phyloP scores from a whole-genome alignment of 805 yeast genomes.

The Osmozyma mogii region DNA sequence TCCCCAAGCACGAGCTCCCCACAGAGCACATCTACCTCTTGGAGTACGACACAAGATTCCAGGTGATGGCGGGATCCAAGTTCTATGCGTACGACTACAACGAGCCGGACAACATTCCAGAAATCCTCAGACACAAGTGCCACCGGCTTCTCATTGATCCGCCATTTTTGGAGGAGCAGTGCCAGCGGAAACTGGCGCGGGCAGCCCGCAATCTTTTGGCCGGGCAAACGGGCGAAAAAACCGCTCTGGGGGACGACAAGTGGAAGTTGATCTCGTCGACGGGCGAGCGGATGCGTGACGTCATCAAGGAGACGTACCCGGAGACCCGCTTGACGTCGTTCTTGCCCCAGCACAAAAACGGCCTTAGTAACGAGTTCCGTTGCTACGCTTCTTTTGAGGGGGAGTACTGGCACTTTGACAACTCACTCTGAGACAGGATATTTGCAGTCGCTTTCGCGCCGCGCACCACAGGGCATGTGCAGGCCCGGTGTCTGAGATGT shows the following conservation, averaged over 20 bases:
- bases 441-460: too few species aligned
- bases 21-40: constrained; percentile 65
- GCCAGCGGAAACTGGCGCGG: constrained; percentile 57
- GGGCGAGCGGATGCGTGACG: constrained; percentile 76
- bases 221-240: constrained; percentile 28
- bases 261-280: constrained; percentile 68
- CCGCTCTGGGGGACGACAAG: constrained; percentile 31
- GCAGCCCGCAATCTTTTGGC: constrained; percentile 52
- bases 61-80: constrained; percentile 57
- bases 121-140: constrained; percentile 48
- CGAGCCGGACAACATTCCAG: constrained; percentile 55
- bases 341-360: constrained; percentile 75
- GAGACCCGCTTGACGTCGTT: constrained; percentile 58
- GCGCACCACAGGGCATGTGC: too few species aligned
- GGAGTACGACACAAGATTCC: constrained; percentile 75
- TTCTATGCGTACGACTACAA: constrained; percentile 74
- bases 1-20: constrained; percentile 45
- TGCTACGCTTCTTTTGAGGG: constrained; percentile 80
- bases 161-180: constrained; percentile 75
- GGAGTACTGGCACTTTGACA: constrained; percentile 50
- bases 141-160: constrained; percentile 79
- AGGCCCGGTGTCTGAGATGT: too few species aligned
- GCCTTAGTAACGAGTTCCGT: constrained; percentile 79
- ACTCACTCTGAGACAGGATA: too few species aligned
- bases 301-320: constrained; percentile 58